phyloP scores from a whole-genome alignment of 352 stramenopile genomes.

The Phytophthora pistaciae region DNA sequence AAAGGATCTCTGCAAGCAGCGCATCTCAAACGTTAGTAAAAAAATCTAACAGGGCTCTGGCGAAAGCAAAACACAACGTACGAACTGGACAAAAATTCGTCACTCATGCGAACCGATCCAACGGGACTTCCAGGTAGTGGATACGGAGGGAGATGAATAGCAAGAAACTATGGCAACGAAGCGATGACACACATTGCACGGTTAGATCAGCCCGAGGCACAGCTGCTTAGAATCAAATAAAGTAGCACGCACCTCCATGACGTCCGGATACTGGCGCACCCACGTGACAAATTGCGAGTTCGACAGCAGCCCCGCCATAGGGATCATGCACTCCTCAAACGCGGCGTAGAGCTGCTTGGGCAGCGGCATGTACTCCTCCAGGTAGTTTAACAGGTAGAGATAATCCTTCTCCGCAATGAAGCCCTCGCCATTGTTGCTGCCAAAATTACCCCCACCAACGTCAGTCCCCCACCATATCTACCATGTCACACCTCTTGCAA shows the following conservation, averaged over 20 bases:
- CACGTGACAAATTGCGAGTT: slow-evolving; percentile 80
- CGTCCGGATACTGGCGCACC: slow-evolving; percentile 69
- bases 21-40: slow-evolving; percentile 1
- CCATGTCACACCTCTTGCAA: neutral
- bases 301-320: slow-evolving; percentile 57
- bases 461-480: slow-evolving; percentile 4
- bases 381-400: slow-evolving; percentile 70
- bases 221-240: neutral
- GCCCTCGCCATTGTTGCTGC: slow-evolving; percentile 53
- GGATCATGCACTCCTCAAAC: slow-evolving; percentile 80
- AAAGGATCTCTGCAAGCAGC: slow-evolving; percentile 56
- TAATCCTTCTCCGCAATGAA: slow-evolving; percentile 81
- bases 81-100: slow-evolving; percentile 53
- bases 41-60: neutral
- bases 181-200: neutral
- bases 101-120: slow-evolving; percentile 40
- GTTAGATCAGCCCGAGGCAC: neutral
- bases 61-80: slow-evolving; percentile 27
- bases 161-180: slow-evolving; percentile 47
- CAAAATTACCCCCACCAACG: neutral
- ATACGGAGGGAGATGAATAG: slow-evolving; percentile 54
- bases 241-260: slow-evolving; percentile 65
- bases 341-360: slow-evolving; percentile 79
- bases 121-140: slow-evolving; percentile 43
- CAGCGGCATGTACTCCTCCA: slow-evolving; percentile 69